phyloP scores from a whole-genome alignment of 192 early-diverging fungal genomes.

The Chytriomyces sp. region DNA sequence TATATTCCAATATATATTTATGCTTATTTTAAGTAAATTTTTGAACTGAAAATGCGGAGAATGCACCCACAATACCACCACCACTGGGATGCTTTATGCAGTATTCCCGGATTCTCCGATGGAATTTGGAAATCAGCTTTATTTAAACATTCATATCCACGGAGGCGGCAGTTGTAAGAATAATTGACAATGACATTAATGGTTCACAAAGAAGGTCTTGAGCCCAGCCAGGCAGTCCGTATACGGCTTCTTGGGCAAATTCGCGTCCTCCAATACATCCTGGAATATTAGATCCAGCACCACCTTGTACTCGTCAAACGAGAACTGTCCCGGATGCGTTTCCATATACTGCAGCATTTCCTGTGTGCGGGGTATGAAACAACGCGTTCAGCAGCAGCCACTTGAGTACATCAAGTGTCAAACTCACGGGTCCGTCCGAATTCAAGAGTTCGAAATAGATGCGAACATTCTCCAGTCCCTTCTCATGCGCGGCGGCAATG shows the following conservation, averaged over 20 bases:
- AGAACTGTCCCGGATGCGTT: conserved; percentile 62
- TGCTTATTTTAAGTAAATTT: no score
- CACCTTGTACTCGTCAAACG: conserved; percentile 82
- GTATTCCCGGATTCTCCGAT: no score
- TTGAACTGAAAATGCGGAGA: no score
- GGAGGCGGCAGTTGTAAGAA: neutral
- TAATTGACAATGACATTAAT: conserved; percentile 6
- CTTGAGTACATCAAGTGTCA: neutral
- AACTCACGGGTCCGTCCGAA: conserved; percentile 54
- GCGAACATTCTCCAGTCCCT: conserved; percentile 70
- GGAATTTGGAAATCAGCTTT: no score
- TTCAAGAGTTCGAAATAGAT: conserved; percentile 79
- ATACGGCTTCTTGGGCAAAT: conserved; percentile 13
- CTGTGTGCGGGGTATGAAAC: conserved; percentile 27
- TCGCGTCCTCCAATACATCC: conserved; percentile 31
- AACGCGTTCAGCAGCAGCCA: neutral
- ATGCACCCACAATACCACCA: no score
- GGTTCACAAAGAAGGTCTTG: conserved; percentile 38
- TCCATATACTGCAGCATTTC: conserved; percentile 64
- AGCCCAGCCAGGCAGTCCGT: conserved; percentile 26
- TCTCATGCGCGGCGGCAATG: conserved; percentile 67
- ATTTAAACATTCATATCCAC: no score
- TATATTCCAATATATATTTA: no score
- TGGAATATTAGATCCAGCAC: conserved; percentile 71
- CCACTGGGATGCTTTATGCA: no score